Evolutionary conservation across 495 filamentous ascomycete genomes (phyloP).

Genomic region (Venustampulla echinocandica): DNA sequence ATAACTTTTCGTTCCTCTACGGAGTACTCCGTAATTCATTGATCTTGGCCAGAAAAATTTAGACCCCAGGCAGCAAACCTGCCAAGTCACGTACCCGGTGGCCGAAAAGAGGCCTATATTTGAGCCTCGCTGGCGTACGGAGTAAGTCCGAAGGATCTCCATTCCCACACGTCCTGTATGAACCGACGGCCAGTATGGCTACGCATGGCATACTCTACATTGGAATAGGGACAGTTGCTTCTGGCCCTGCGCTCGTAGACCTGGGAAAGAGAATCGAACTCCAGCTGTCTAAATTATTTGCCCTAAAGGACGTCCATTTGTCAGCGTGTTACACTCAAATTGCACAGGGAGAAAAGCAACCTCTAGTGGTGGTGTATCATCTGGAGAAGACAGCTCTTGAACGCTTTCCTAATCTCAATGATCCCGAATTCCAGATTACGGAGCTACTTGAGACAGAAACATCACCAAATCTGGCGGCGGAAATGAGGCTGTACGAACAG

Average conservation of each 20-base stretch:
- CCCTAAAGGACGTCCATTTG: not conserved
- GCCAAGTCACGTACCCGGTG: not conserved
- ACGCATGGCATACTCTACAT: not conserved
- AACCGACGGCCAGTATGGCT: not conserved
- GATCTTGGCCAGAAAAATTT: not conserved
- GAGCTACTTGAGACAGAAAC: not conserved
- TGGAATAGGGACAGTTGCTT: not conserved
- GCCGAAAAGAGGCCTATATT: not conserved
- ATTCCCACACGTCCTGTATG: not conserved
- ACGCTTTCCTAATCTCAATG: not conserved
- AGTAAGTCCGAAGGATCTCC: not conserved
- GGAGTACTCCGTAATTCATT: too few species aligned
- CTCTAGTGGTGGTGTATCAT: not conserved
- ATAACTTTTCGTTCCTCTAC: not conserved
- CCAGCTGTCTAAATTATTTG: not conserved
- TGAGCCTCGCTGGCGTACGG: not conserved
- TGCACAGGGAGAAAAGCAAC: not conserved
- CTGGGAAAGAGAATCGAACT: not conserved
- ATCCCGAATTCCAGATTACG: not conserved
- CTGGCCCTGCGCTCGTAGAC: not conserved
- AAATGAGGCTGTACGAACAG: not conserved
- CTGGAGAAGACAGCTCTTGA: not conserved
- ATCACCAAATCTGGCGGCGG: not conserved
- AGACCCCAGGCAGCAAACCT: not conserved
- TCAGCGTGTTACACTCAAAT: not conserved